Conservation (phyloP, 2,329 filamentous ascomycete genomes). For the Neonectria neomacrospora region DNA sequence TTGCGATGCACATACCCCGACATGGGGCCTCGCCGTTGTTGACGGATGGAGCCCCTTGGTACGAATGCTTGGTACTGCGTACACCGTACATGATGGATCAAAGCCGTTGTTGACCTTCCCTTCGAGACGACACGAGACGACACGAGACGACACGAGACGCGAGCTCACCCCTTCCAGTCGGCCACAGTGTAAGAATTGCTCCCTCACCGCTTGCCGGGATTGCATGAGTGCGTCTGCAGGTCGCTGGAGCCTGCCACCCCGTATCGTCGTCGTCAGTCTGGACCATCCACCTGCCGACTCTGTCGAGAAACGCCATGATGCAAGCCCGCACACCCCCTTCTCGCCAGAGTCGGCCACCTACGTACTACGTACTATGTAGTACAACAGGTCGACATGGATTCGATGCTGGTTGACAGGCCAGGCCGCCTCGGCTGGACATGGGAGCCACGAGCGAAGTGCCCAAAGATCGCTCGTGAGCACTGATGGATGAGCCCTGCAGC, state of each 20-base stretch:
- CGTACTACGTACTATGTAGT: too few species aligned
- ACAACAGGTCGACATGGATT: slow-evolving; percentile 36
- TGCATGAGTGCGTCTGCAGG: slow-evolving; percentile 39
- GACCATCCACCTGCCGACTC: slow-evolving; percentile 31
- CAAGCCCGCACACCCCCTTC: slow-evolving; percentile 31
- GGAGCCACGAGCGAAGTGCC: slow-evolving; percentile 42
- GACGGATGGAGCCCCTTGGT: slow-evolving; percentile 13
- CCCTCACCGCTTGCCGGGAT: slow-evolving; percentile 42
- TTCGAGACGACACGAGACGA: slow-evolving; percentile 7
- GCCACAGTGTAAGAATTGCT: slow-evolving; percentile 24
- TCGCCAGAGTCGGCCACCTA: slow-evolving; percentile 22
- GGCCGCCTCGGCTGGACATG: slow-evolving; percentile 37
- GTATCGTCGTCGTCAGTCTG: slow-evolving; percentile 28
- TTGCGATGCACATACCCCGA: slow-evolving; percentile 2
- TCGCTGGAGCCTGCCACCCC: slow-evolving; percentile 31
- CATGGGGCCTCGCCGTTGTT: slow-evolving; percentile 17
- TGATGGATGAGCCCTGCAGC: slow-evolving; percentile 19
- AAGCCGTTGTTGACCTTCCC: slow-evolving; percentile 1
- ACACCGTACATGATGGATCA: background rate
- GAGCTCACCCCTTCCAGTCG: slow-evolving; percentile 15
- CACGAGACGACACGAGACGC: slow-evolving; percentile 7
- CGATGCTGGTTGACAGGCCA: slow-evolving; percentile 38
- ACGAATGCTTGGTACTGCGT: background rate
- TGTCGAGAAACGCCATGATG: slow-evolving; percentile 27
- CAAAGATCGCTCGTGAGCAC: slow-evolving; percentile 30